These are phyloP conservation scores for Botrytis elliptica DNA, from an alignment of 2,329 filamentous ascomycete species.

Conservation along the genomic window DNA sequence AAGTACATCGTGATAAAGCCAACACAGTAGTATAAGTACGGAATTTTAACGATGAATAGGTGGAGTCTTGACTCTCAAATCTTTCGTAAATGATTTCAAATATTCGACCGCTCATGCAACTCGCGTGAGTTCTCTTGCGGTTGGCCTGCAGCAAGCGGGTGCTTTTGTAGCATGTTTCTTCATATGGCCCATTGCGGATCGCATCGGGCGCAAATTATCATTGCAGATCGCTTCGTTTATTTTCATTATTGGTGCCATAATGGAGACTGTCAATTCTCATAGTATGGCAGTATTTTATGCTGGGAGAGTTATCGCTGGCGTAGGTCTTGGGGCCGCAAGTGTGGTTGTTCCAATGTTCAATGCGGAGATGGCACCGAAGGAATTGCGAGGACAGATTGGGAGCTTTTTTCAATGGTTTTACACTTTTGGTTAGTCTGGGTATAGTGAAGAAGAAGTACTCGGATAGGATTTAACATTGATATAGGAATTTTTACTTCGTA, in stretches of 20 bases:
- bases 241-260: conserved; percentile 41
- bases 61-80: conserved; percentile 33
- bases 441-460: accelerated
- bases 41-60: background rate
- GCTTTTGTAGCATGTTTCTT: conserved; percentile 51
- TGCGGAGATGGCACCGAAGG: conserved; percentile 46
- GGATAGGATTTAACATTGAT: background rate
- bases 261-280: conserved; percentile 49
- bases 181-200: conserved; percentile 28
- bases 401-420: conserved; percentile 43
- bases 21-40: background rate
- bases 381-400: conserved; percentile 41
- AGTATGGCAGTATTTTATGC: conserved; percentile 42
- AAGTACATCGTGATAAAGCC: background rate
- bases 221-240: background rate
- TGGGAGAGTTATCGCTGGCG: conserved; percentile 48
- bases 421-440: conserved; percentile 39
- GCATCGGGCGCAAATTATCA: background rate
- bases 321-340: conserved; percentile 48
- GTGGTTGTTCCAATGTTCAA: conserved; percentile 46
- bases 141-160: conserved; percentile 45
- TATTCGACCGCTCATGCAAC: conserved; percentile 40
- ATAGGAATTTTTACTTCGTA: conserved; percentile 34
- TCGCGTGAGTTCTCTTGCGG: background rate
- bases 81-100: conserved; percentile 46